Percentiles rank a stretch among this genome's conserved stretches.
Conservation (phyloP, 345 rosid species). For the Eucalyptus coolabah region DNA sequence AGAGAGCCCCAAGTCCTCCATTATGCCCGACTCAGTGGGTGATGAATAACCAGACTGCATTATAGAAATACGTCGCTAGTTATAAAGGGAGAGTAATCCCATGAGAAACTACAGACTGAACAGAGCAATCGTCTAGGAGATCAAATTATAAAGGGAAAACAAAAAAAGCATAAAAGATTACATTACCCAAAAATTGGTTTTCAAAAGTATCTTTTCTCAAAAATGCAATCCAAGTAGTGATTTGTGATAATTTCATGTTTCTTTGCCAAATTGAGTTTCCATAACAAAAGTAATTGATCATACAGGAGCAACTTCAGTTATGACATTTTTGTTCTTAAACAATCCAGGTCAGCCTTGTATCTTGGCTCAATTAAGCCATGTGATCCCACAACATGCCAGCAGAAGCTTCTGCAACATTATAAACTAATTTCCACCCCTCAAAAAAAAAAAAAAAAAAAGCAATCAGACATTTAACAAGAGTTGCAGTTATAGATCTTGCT, state of each 20-base stretch:
- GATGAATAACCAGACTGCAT: constrained; percentile 28
- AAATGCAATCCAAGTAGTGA: neutral
- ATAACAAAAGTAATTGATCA: neutral
- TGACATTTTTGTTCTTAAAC: neutral
- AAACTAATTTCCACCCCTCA: neutral
- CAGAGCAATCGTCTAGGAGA: neutral
- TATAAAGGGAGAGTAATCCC: neutral
- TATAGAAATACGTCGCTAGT: neutral
- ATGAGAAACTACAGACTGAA: neutral
- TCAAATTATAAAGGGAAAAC: neutral
- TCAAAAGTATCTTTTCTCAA: neutral
- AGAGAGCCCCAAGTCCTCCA: constrained; percentile 22
- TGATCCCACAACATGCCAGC: neutral
- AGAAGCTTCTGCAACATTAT: neutral
- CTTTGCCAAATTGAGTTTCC: neutral
- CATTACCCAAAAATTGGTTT: neutral
- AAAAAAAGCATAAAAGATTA: neutral
- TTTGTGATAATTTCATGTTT: neutral
- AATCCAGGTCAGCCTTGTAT: neutral
- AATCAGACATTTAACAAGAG: no score
- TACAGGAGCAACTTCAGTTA: neutral
- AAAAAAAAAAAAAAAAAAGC: no score
- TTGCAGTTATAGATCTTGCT: no score
- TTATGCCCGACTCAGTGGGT: constrained; percentile 21
- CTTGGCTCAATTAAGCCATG: neutral